Conservation (phyloP, 139 green algal genomes). For the Asterochloris erici region DNA sequence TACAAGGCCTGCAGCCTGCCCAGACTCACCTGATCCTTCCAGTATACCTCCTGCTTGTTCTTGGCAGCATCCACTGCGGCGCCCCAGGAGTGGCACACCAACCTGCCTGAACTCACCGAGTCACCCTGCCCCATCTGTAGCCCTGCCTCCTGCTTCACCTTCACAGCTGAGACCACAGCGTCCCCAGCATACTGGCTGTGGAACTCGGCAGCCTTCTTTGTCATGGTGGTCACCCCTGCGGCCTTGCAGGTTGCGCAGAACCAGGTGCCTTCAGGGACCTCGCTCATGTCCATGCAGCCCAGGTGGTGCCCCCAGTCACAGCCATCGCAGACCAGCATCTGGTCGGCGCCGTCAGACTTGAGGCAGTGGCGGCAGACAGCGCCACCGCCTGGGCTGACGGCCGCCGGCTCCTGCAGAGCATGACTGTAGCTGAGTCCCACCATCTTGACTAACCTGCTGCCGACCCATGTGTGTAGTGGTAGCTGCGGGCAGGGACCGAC, state of each 20-base stretch:
- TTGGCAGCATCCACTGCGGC: too few species aligned
- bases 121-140: background rate
- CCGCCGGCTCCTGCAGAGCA: background rate
- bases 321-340: constrained; percentile 63
- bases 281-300: constrained; percentile 44
- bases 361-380: constrained; percentile 46
- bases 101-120: too few species aligned
- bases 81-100: too few species aligned
- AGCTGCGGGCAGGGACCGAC: too few species aligned
- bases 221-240: background rate
- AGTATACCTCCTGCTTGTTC: too few species aligned
- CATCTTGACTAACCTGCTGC: too few species aligned
- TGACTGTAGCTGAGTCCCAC: too few species aligned
- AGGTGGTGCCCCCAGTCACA: constrained; percentile 62
- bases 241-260: constrained; percentile 37
- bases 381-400: background rate
- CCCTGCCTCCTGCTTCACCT: background rate
- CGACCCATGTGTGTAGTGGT: too few species aligned
- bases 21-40: too few species aligned
- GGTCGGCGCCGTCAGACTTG: constrained; percentile 25
- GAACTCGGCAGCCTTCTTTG: too few species aligned
- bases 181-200: too few species aligned
- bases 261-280: constrained; percentile 57
- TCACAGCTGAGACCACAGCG: background rate
- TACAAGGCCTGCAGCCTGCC: too few species aligned